phyloP scores from a whole-genome alignment of 2,329 filamentous ascomycete genomes.

The Epichloe uncinata region DNA sequence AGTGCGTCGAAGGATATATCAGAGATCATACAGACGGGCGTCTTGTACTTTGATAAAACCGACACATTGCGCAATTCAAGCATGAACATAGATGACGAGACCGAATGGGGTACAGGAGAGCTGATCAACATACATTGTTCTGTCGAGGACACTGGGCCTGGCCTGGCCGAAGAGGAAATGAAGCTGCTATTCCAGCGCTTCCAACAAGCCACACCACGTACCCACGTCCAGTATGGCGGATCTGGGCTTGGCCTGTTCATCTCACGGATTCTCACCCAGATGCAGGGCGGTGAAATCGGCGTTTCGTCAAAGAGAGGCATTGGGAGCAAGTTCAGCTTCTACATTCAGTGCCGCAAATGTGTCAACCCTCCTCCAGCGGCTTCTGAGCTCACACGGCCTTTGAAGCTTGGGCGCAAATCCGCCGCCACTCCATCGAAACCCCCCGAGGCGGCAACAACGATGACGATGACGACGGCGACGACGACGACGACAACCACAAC shows the following conservation, averaged over 20 bases:
- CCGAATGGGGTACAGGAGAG: conserved; percentile 60
- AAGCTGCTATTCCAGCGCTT: conserved; percentile 56
- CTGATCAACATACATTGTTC: conserved; percentile 60
- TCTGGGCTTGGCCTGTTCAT: conserved; percentile 64
- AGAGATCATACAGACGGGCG: conserved; percentile 25
- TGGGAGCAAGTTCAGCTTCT: conserved; percentile 67
- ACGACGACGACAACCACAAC: neutral
- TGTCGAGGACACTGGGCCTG: conserved; percentile 59
- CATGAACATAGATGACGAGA: conserved; percentile 34
- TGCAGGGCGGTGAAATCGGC: conserved; percentile 68
- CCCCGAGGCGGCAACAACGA: conserved; percentile 7
- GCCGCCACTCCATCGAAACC: neutral
- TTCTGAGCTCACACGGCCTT: conserved; percentile 22
- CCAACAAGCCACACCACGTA: conserved; percentile 53
- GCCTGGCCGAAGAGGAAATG: conserved; percentile 49
- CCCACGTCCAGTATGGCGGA: conserved; percentile 60
- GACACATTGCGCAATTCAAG: conserved; percentile 20
- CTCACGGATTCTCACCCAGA: conserved; percentile 58
- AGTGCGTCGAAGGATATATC: conserved; percentile 44
- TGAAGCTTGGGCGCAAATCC: conserved; percentile 20
- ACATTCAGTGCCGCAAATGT: conserved; percentile 53
- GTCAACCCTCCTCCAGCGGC: conserved; percentile 23
- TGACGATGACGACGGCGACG: no score
- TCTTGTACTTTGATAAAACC: conserved; percentile 35
- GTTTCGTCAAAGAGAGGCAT: conserved; percentile 53